These are phyloP conservation scores for Clathrus columnatus DNA, from an alignment of 768 basidiomycete genomes.

Conservation along the genomic window DNA sequence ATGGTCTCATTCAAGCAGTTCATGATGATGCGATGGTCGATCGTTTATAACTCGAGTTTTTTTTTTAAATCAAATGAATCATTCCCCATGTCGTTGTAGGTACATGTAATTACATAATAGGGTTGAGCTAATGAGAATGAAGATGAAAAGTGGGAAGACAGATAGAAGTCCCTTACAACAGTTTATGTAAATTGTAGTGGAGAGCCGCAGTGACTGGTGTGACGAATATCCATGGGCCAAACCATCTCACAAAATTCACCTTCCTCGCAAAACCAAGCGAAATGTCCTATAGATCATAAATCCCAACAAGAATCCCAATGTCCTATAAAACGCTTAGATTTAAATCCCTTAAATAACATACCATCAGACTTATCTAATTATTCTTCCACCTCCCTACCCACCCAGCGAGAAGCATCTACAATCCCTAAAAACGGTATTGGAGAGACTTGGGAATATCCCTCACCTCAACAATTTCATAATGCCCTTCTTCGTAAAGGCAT, in stretches of 20 bases:
- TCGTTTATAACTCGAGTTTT: too few relatives aligned
- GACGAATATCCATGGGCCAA: background rate
- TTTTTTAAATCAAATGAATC: too few relatives aligned
- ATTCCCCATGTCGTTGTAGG: too few relatives aligned
- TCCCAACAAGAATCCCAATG: slow-evolving; percentile 24
- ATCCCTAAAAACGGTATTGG: slow-evolving; percentile 57
- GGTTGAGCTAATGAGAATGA: too few relatives aligned
- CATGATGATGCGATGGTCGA: too few relatives aligned
- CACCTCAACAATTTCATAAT: slow-evolving; percentile 97
- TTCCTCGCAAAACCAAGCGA: slow-evolving; percentile 23
- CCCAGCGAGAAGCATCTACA: slow-evolving; percentile 66
- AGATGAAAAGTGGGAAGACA: background rate
- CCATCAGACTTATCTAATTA: slow-evolving; percentile 63
- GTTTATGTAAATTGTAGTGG: too few relatives aligned
- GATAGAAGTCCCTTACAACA: too few relatives aligned
- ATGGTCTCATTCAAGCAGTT: too few relatives aligned
- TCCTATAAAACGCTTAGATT: slow-evolving; percentile 27
- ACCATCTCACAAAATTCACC: background rate
- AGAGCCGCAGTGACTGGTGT: too few relatives aligned
- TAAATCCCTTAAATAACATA: slow-evolving; percentile 82
- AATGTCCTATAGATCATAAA: slow-evolving; percentile 58
- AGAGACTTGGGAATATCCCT: slow-evolving; percentile 87
- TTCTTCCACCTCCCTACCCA: slow-evolving; percentile 61
- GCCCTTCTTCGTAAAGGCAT: slow-evolving; percentile 92
- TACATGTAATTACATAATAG: too few relatives aligned